phyloP scores from a whole-genome alignment of 148 eudicot genomes.

The Chenopodium quinoa region DNA sequence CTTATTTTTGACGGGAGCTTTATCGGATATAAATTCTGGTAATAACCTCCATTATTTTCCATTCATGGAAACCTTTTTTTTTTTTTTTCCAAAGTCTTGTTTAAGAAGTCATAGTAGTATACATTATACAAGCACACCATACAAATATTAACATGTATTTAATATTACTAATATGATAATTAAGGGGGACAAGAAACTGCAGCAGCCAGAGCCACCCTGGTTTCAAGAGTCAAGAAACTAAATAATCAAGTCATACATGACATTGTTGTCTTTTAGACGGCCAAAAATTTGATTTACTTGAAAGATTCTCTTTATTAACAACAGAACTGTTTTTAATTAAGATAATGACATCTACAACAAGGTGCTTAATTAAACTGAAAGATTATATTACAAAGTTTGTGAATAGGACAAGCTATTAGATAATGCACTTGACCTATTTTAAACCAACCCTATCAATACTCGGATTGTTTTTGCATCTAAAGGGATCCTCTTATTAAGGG shows the following conservation, averaged over 20 bases:
- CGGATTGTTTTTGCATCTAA: too few species aligned
- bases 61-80: too few species aligned
- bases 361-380: not conserved
- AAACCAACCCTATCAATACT: not conserved
- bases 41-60: too few species aligned
- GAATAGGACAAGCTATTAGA: not conserved
- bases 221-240: slow-evolving; percentile 9
- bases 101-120: not conserved
- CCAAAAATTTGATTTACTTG: slow-evolving; percentile 11
- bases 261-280: slow-evolving; percentile 12
- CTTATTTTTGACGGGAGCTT: too few species aligned
- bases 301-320: slow-evolving; percentile 19
- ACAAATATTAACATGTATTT: not conserved
- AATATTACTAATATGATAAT: not conserved
- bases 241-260: slow-evolving; percentile 13
- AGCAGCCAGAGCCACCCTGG: slow-evolving; percentile 23
- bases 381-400: not conserved
- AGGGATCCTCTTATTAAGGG: too few species aligned
- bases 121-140: not conserved
- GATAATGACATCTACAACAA: not conserved
- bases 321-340: not conserved
- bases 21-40: too few species aligned
- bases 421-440: not conserved
- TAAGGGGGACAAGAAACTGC: slow-evolving; percentile 7
- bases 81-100: not conserved